Conservation (phyloP, 208 protist genomes). For the Wallacemonas rigidus region DNA sequence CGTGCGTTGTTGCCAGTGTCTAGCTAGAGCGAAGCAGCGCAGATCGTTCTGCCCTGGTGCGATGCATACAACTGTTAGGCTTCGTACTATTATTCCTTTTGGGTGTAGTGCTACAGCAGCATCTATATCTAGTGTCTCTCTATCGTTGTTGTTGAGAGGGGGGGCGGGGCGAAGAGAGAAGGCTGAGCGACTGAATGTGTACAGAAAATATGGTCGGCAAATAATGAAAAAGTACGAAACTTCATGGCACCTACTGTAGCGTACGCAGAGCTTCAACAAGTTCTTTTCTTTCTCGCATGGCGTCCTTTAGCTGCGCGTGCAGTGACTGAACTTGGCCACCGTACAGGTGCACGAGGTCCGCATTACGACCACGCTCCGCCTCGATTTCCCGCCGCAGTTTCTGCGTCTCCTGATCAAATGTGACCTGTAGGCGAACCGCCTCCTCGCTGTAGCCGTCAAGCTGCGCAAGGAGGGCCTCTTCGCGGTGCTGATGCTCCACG, state of each 20-base stretch:
- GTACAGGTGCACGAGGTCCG: constrained; percentile 66
- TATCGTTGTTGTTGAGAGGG: not conserved
- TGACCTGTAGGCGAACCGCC: constrained; percentile 29
- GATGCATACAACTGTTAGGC: no score
- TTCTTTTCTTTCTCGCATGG: constrained; percentile 29
- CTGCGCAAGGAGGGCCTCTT: constrained; percentile 42
- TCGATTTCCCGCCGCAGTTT: constrained; percentile 41
- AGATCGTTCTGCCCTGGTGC: no score
- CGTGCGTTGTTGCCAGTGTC: no score
- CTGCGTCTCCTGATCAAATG: constrained; percentile 32
- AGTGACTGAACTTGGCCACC: constrained; percentile 60
- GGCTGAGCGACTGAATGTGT: no score
- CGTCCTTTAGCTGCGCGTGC: constrained; percentile 59
- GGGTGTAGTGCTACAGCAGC: not conserved
- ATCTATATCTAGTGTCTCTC: constrained; percentile 1
- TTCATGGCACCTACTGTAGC: not conserved
- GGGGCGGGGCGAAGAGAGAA: no score
- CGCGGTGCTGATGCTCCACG: constrained; percentile 17
- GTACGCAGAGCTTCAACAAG: constrained; percentile 23
- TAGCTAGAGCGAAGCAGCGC: no score
- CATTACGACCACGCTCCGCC: constrained; percentile 43
- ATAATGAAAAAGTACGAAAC: no score
- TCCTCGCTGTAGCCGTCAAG: constrained; percentile 60
- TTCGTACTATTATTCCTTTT: not conserved
- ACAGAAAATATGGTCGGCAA: no score